phyloP scores from a whole-genome alignment of 2,329 filamentous ascomycete species.

The Sarocladium oryzae region DNA sequence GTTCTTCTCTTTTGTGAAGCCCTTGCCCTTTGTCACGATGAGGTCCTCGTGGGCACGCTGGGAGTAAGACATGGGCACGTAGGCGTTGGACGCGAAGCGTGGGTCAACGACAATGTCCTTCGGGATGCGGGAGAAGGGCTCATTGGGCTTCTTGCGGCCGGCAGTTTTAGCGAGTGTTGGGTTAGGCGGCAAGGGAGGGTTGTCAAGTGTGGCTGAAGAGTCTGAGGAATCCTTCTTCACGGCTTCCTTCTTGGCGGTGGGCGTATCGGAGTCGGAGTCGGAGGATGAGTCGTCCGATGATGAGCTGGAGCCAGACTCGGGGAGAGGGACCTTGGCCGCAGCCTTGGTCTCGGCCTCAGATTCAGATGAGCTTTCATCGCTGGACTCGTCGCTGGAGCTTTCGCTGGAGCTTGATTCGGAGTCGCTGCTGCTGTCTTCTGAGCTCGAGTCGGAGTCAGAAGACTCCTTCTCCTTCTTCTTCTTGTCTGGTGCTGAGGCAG shows the following conservation, averaged over 20 bases:
- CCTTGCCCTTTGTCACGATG: slow-evolving; percentile 87
- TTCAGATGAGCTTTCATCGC: slow-evolving; percentile 19
- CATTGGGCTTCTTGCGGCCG: slow-evolving; percentile 46
- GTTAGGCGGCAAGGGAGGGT: slow-evolving; percentile 48
- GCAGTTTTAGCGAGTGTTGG: slow-evolving; percentile 37
- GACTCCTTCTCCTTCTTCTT: slow-evolving; percentile 8
- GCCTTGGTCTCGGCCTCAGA: slow-evolving; percentile 21
- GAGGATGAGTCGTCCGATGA: slow-evolving; percentile 25
- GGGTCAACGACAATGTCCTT: slow-evolving; percentile 62
- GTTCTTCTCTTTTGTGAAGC: slow-evolving; percentile 99
- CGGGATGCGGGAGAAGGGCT: slow-evolving; percentile 72
- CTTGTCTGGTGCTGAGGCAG: slow-evolving; percentile 18
- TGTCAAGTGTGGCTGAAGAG: slow-evolving; percentile 29
- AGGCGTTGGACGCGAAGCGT: slow-evolving; percentile 70
- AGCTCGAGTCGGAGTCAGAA: slow-evolving; percentile 18
- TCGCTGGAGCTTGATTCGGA: slow-evolving; percentile 23
- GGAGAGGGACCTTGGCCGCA: slow-evolving; percentile 26
- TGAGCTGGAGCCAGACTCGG: slow-evolving; percentile 26
- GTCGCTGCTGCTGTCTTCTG: slow-evolving; percentile 31
- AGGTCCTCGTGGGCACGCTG: slow-evolving; percentile 83
- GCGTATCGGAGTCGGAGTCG: slow-evolving; percentile 15
- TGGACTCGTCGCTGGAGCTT: slow-evolving; percentile 17
- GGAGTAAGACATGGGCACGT: slow-evolving; percentile 80
- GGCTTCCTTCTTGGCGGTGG: slow-evolving; percentile 2
- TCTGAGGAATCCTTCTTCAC: slow-evolving; percentile 11